phyloP scores from a whole-genome alignment of 78 protist species.

The Isochrysis galbana region DNA sequence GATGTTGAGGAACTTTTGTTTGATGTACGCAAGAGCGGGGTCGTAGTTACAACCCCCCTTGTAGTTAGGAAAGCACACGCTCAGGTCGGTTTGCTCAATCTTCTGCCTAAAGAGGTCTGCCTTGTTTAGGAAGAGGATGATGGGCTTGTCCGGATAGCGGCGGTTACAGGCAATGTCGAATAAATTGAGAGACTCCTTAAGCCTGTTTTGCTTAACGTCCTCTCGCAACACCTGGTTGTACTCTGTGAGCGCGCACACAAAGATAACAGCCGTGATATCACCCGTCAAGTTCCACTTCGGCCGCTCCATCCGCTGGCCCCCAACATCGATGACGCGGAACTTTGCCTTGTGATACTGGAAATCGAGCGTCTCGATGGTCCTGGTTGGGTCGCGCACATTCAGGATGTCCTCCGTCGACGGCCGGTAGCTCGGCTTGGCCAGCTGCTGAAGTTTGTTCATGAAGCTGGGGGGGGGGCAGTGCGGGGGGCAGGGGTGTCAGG shows the following conservation, averaged over 20 bases:
- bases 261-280: constrained; percentile 75
- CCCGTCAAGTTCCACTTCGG: constrained; percentile 53
- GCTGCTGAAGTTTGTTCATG: not conserved
- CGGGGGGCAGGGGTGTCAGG: too few relatives aligned
- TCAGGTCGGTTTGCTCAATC: constrained; percentile 56
- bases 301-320: constrained; percentile 77
- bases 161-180: constrained; percentile 72
- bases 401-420: not conserved
- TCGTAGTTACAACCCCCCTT: constrained; percentile 18
- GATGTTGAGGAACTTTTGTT: constrained; percentile 13
- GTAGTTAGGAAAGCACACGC: constrained; percentile 62
- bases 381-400: not conserved
- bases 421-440: not conserved
- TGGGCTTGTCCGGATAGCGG: constrained; percentile 45
- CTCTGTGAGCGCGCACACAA: constrained; percentile 70
- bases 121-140: constrained; percentile 77
- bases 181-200: constrained; percentile 69
- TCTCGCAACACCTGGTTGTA: constrained; percentile 75
- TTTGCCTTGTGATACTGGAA: not conserved
- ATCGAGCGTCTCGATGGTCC: constrained; percentile 2
- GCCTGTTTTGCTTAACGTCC: constrained; percentile 73
- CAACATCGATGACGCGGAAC: constrained; percentile 74
- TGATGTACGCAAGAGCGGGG: constrained; percentile 33
- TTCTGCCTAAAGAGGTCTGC: constrained; percentile 77
- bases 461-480: not conserved